These are phyloP conservation scores for Coemansia asiatica DNA, from an alignment of 192 early-diverging fungal species.

Conservation along the genomic window DNA sequence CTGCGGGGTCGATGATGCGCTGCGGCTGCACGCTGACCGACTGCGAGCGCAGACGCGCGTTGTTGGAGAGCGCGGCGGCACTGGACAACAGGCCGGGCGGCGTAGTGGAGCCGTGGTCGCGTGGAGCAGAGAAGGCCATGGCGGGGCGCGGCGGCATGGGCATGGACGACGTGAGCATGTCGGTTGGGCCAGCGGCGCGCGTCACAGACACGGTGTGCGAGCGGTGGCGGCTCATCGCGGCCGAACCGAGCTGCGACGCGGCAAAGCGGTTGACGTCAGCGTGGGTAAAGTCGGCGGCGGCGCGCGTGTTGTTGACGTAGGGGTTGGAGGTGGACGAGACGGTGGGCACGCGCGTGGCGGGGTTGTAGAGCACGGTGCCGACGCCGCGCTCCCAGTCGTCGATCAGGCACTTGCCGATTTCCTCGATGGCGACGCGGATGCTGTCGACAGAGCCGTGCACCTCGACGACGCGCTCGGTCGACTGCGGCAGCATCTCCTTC, in stretches of 20 bases:
- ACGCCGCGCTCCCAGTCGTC: constrained; percentile 82
- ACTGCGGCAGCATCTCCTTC: constrained; percentile 90
- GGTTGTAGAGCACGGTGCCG: constrained; percentile 85
- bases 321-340: constrained; percentile 54
- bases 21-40: constrained; percentile 53
- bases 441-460: constrained; percentile 82
- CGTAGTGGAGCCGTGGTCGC: constrained; percentile 26
- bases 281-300: constrained; percentile 45
- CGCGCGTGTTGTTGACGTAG: constrained; percentile 54
- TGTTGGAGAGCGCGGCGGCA: constrained; percentile 19
- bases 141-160: constrained; percentile 46
- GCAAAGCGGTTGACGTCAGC: constrained; percentile 40
- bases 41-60: constrained; percentile 53
- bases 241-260: constrained; percentile 13
- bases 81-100: constrained; percentile 24
- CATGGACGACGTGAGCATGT: constrained; percentile 49
- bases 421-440: constrained; percentile 79
- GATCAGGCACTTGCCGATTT: constrained; percentile 82
- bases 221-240: constrained; percentile 52
- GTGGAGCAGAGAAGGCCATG: constrained; percentile 28
- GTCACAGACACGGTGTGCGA: constrained; percentile 55
- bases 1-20: constrained; percentile 43
- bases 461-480: constrained; percentile 90
- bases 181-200: constrained; percentile 21
- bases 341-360: constrained; percentile 58